Evolutionary conservation across 176 grass and related monocot species (phyloP).

Genomic region (Themeda triandra): DNA sequence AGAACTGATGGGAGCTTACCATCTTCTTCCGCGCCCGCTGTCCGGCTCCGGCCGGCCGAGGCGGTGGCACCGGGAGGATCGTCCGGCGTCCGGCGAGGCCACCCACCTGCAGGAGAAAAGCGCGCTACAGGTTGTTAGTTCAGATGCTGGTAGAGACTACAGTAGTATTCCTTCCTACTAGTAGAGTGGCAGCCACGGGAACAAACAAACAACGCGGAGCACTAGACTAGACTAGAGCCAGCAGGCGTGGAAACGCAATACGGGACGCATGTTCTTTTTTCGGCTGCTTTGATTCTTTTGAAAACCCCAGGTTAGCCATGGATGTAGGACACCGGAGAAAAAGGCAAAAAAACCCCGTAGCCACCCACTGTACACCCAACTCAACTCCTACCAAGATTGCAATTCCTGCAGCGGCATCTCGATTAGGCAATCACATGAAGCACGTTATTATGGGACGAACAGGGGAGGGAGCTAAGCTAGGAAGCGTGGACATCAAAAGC

Average conservation of each 20-base stretch:
- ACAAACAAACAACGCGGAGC: background rate
- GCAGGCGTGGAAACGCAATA: constrained; percentile 26
- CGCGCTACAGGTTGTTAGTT: background rate
- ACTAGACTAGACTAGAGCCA: background rate
- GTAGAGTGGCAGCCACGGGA: background rate
- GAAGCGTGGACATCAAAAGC: background rate
- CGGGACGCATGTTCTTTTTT: constrained; percentile 8
- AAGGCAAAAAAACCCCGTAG: background rate
- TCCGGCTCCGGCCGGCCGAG: constrained; percentile 27
- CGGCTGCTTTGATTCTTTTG: background rate
- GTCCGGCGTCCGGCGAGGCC: background rate
- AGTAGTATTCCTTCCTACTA: background rate
- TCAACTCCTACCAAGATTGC: constrained; percentile 10
- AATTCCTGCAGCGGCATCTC: background rate
- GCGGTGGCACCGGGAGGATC: constrained; percentile 34
- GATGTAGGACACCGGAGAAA: background rate
- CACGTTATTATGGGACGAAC: background rate
- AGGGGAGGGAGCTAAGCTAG: rapidly evolving
- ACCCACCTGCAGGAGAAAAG: constrained; percentile 18
- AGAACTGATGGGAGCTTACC: constrained; percentile 8
- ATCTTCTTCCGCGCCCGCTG: constrained; percentile 57
- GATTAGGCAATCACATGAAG: constrained; percentile 8
- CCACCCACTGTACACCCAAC: background rate
- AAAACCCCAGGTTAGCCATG: background rate
- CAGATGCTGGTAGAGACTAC: background rate